Evolutionary conservation across 2,329 filamentous ascomycete genomes (phyloP).

Genomic region (Calycina herbarum): DNA sequence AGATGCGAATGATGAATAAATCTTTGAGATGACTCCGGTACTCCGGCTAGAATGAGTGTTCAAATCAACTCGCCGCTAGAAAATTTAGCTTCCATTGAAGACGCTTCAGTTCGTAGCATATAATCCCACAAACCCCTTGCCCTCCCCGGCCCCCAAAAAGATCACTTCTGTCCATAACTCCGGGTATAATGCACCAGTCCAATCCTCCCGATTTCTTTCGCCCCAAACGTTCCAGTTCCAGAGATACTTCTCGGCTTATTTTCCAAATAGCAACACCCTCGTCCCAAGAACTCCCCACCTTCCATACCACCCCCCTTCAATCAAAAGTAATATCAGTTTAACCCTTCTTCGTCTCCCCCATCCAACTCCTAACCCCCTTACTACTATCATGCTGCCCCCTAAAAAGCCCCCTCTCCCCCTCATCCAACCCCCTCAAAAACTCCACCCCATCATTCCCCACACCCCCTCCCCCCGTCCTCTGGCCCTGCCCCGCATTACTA

Average conservation of each 20-base stretch:
- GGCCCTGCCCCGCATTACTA: conserved; percentile 74
- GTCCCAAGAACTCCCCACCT: neutral
- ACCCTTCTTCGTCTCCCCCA: conserved; percentile 44
- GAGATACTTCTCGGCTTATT: too few species aligned
- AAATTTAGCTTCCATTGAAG: too few species aligned
- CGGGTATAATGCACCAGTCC: conserved; percentile 3
- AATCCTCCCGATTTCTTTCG: neutral
- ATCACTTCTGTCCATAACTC: neutral
- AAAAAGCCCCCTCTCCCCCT: conserved; percentile 80
- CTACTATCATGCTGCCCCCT: conserved; percentile 72
- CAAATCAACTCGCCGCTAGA: too few species aligned
- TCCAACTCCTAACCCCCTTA: conserved; percentile 69
- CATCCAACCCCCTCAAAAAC: conserved; percentile 84
- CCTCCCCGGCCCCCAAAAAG: neutral
- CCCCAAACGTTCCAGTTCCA: neutral
- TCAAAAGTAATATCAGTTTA: conserved; percentile 14
- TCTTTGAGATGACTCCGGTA: too few species aligned
- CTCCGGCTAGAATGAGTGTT: too few species aligned
- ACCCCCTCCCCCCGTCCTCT: conserved; percentile 66
- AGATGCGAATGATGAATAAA: too few species aligned
- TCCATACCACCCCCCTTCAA: neutral
- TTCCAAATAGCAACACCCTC: neutral
- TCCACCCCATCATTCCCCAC: conserved; percentile 72
- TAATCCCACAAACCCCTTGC: too few species aligned
- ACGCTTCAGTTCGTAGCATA: too few species aligned